Evolutionary conservation across 495 filamentous ascomycete species (phyloP), one percentile per base, ranked within the genome.

Genomic region (Stereocaulon alpinum): DNA sequence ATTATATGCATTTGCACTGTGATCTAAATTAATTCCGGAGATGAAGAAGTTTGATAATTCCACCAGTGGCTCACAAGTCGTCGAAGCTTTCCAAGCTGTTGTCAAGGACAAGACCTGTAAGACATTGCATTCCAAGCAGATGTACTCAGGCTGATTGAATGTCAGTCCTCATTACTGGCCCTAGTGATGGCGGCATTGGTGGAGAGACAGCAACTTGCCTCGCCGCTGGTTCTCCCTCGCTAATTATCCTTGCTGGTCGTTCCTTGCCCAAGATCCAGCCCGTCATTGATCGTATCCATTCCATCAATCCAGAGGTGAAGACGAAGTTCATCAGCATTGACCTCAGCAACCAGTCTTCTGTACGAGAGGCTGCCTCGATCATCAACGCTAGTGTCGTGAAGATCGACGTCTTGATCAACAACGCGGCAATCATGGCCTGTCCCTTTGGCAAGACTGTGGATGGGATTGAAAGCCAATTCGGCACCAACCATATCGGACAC

Each of bases 401-500:
- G 1, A 77, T 88, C 48, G 82, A 87, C 68, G 79, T 86, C 15
- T 63, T 88, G 22, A 81, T 87, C 67, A 88, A 88, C 72, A 88
- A 85, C 66, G 82, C 84, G n/a, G 85, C 78, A 7, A 74, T 87
- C 60, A 87, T 87, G 84, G 75, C 72, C 9, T 65, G 64, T 44
- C 70, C 63, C 24, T 74, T 64, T 61, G 58, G 56, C 34, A 58
- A 66, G 32, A 74, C 67, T 37, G 67, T 40, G 24, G 74, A 77
- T 20, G 73, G 73, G 0, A 63, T 78, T 42, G 82, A 86, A 64
- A 61, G 66, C 20, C 82, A 86, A 55, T 74, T 86, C 22, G 80
- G 70, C 1, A 72, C 73, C 1, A 82, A 81, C 67, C 76, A 84
- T 64, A 60, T 86, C 6, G 78, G 79, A 22, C 80, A 79, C 49